phyloP scores from a whole-genome alignment of 2,329 filamentous ascomycete genomes.

The Exophiala xenobiotica region DNA sequence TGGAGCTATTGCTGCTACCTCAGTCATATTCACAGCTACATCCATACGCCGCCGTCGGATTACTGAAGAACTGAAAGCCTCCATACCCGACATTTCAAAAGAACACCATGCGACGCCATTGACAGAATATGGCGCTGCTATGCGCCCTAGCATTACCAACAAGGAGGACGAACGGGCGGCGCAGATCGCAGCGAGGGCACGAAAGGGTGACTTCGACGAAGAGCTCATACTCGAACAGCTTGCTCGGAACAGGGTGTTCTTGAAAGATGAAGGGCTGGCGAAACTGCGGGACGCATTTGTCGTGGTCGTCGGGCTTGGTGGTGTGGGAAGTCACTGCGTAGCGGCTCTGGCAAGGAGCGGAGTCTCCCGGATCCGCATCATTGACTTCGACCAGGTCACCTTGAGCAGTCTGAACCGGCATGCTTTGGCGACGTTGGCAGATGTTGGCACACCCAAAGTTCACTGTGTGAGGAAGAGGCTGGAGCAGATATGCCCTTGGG shows the following conservation, averaged over 20 bases:
- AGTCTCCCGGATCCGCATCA: conserved; percentile 78
- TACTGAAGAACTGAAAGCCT: conserved; percentile 59
- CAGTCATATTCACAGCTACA: conserved; percentile 58
- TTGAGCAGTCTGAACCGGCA: conserved; percentile 94
- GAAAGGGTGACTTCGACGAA: conserved; percentile 64
- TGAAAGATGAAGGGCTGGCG: conserved; percentile 75
- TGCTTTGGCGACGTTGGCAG: conserved; percentile 86
- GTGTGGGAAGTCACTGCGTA: conserved; percentile 88
- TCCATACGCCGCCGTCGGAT: conserved; percentile 55
- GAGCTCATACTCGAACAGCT: conserved; percentile 93
- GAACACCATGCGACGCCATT: conserved; percentile 39
- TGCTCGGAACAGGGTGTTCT: conserved; percentile 86
- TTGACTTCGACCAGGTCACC: conserved; percentile 98
- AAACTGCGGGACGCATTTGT: conserved; percentile 81
- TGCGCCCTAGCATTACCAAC: conserved; percentile 32
- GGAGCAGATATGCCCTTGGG: conserved; percentile 88
- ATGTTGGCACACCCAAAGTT: conserved; percentile 92
- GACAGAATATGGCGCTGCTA: conserved; percentile 48
- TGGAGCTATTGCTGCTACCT: conserved; percentile 43
- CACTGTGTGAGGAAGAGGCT: conserved; percentile 76
- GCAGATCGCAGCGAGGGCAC: conserved; percentile 59
- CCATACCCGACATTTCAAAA: conserved; percentile 44
- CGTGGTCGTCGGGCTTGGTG: conserved; percentile 87
- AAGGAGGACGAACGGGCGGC: conserved; percentile 59
- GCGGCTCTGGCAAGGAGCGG: conserved; percentile 85